A percentile compares a stretch with the other conserved stretches of the same genome.
These are phyloP conservation scores for Solanum sparsipilum DNA, from an alignment of 257 asterid genomes.

Conservation along the genomic window DNA sequence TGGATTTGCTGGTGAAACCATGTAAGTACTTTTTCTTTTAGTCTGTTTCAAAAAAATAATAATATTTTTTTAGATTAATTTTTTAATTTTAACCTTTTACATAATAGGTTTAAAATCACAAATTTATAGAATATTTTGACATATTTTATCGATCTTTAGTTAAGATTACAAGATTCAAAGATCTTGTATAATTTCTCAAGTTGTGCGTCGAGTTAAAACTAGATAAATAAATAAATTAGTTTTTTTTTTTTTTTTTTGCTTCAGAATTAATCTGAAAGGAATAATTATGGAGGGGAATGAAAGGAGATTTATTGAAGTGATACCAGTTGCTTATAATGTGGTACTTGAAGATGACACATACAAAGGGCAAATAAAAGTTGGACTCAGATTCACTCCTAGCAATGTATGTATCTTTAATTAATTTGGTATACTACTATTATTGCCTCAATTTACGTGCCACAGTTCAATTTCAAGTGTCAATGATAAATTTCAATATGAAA, in stretches of 20 bases:
- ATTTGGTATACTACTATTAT: not conserved
- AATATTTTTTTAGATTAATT: no score
- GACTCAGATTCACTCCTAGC: constrained; percentile 32
- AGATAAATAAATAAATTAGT: no score
- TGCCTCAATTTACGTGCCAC: no score
- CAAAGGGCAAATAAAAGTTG: constrained; percentile 56
- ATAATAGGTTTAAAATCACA: no score
- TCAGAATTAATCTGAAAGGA: constrained; percentile 61
- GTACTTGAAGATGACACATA: constrained; percentile 65
- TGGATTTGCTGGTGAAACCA: constrained; percentile 58
- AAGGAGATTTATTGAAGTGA: constrained; percentile 31
- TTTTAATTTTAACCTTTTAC: no score
- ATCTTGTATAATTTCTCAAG: no score
- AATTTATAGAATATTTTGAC: no score
- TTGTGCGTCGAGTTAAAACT: no score
- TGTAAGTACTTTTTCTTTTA: constrained; percentile 8
- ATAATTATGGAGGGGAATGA: constrained; percentile 45
- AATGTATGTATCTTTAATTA: constrained; percentile 11
- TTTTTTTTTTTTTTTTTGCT: not conserved
- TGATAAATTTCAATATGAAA: no score
- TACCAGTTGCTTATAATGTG: constrained; percentile 54
- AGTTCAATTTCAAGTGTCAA: not conserved
- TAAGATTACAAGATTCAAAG: no score
- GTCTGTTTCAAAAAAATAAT: not conserved
- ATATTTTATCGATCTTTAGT: no score